phyloP scores from a whole-genome alignment of 371 early-diverging fungal species.

The Mucor lusitanicus region DNA sequence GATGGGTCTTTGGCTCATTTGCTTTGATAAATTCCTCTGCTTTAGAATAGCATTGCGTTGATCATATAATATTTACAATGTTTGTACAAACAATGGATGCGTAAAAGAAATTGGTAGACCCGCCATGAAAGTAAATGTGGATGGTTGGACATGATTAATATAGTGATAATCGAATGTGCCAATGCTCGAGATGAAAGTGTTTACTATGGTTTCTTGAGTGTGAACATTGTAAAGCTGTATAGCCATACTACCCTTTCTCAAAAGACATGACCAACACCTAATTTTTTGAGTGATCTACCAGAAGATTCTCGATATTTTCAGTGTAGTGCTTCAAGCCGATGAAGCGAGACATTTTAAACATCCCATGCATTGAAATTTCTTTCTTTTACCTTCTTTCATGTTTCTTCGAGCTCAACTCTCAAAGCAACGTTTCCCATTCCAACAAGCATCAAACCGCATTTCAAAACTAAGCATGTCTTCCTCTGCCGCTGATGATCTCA shows the following conservation, averaged over 20 bases:
- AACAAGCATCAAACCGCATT: not conserved
- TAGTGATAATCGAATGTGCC: not conserved
- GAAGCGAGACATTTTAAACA: not conserved
- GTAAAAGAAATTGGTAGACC: not conserved
- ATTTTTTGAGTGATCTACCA: not conserved
- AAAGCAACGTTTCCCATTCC: not conserved
- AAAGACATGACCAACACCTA: not conserved
- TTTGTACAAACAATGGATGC: too few relatives aligned
- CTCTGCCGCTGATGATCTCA: not conserved
- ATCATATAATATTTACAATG: too few relatives aligned
- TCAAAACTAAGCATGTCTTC: constrained; percentile 16
- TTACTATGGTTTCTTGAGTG: not conserved
- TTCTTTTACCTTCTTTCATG: constrained; percentile 11
- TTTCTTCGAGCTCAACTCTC: constrained; percentile 3
- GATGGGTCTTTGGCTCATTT: too few relatives aligned
- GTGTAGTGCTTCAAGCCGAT: not conserved
- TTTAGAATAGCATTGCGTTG: too few relatives aligned
- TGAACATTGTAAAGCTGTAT: not conserved
- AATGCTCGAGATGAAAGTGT: not conserved
- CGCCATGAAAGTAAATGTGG: not conserved
- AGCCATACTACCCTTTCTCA: not conserved
- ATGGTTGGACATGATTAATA: too few relatives aligned
- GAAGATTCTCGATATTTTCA: not conserved
- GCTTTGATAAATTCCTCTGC: too few relatives aligned
- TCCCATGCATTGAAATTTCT: not conserved